These are phyloP conservation scores for Rhododendron williamsianum DNA, from an alignment of 148 eudicot species.

Conservation along the genomic window DNA sequence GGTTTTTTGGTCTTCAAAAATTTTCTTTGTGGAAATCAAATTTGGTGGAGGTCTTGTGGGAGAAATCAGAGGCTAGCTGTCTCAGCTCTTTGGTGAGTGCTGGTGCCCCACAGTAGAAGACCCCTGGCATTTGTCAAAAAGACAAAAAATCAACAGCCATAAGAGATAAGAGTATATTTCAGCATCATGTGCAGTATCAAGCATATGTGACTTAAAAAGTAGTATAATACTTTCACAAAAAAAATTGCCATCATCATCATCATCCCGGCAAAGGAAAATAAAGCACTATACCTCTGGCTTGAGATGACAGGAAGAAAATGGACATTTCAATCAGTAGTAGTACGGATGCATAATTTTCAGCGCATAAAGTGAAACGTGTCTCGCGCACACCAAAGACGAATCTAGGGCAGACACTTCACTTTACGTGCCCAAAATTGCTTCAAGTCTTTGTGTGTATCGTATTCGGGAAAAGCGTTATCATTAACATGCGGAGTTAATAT, in stretches of 20 bases:
- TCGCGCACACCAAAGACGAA: background rate
- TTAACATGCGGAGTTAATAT: background rate
- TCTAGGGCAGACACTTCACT: background rate
- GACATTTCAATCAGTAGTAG: background rate
- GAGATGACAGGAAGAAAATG: background rate
- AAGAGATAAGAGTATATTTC: background rate
- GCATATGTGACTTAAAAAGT: background rate
- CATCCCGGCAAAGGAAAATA: background rate
- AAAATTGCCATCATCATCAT: background rate
- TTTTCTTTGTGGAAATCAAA: slow-evolving; percentile 54
- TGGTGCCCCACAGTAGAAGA: slow-evolving; percentile 56
- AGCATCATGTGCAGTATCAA: background rate
- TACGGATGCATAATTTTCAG: background rate
- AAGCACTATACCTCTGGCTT: background rate
- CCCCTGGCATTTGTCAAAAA: slow-evolving; percentile 27
- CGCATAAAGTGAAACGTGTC: background rate
- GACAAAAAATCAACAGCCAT: background rate
- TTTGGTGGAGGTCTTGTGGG: slow-evolving; percentile 47
- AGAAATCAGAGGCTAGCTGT: slow-evolving; percentile 47
- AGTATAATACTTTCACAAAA: background rate
- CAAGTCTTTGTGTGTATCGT: background rate
- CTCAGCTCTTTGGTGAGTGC: slow-evolving; percentile 43
- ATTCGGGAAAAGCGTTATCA: background rate
- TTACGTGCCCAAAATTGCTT: background rate
- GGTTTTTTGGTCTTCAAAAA: slow-evolving; percentile 14